These are phyloP conservation scores for Pilaira anomala DNA, from an alignment of 192 early-diverging fungal genomes.

Conservation along the genomic window DNA sequence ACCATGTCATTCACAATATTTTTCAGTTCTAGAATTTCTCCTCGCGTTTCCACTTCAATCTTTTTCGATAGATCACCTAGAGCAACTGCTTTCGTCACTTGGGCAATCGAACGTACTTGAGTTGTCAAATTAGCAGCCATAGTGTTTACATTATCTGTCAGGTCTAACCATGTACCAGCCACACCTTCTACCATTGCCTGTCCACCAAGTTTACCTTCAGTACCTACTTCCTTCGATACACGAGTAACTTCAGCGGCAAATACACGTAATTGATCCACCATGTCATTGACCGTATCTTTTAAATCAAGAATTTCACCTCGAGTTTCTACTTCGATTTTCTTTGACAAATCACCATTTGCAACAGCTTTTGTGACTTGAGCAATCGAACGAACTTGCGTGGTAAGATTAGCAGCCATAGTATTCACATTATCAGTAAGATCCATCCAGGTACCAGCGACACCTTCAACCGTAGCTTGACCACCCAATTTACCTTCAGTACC, in stretches of 20 bases:
- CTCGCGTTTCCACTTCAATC: conserved; percentile 16
- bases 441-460: conserved; percentile 16
- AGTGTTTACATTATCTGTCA: conserved; percentile 17
- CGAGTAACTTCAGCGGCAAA: conserved; percentile 57
- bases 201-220: conserved; percentile 57
- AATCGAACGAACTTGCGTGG: conserved; percentile 55
- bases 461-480: conserved; percentile 5
- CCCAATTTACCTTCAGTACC: conserved; percentile 15
- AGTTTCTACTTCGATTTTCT: conserved; percentile 46
- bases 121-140: conserved; percentile 59
- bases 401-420: conserved; percentile 34
- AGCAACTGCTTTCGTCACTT: conserved; percentile 60
- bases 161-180: conserved; percentile 38
- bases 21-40: conserved; percentile 34
- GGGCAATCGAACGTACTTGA: conserved; percentile 60
- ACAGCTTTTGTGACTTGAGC: conserved; percentile 62
- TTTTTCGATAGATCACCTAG: conserved; percentile 62
- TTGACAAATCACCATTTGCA: conserved; percentile 59
- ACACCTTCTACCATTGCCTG: conserved; percentile 55
- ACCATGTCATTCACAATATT: conserved; percentile 30
- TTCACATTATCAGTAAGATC: conserved; percentile 17
- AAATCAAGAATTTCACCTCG: conserved; percentile 6
- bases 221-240: conserved; percentile 64
- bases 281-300: conserved; percentile 62
- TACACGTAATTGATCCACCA: conserved; percentile 49